Conservation (phyloP, 345 rosid genomes). For the Populus nigra region DNA sequence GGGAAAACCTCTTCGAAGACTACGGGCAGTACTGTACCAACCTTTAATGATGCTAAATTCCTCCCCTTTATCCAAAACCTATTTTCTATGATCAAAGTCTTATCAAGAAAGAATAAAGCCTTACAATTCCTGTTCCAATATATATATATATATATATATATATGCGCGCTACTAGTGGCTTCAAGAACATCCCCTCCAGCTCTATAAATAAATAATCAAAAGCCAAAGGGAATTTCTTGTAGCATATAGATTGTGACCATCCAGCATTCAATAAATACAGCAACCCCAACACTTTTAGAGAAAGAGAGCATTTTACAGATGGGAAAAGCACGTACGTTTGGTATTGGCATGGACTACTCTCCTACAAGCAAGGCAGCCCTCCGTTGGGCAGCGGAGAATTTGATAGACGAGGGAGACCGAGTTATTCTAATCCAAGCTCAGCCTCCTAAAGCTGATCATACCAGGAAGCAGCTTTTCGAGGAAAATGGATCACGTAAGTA, state of each 20-base stretch:
- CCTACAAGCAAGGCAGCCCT: constrained; percentile 47
- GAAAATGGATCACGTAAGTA: constrained; percentile 49
- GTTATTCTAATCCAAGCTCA: constrained; percentile 45
- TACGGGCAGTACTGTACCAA: background rate
- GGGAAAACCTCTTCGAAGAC: background rate
- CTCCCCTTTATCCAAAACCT: background rate
- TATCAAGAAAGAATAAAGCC: too few species aligned
- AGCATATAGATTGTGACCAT: background rate
- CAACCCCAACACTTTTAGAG: background rate
- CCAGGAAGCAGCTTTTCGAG: constrained; percentile 47
- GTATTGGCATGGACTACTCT: constrained; percentile 50
- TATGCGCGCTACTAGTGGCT: background rate
- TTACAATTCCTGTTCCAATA: too few species aligned
- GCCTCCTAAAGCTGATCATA: constrained; percentile 44
- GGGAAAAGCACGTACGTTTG: constrained; percentile 35
- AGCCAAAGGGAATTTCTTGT: background rate
- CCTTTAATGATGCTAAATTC: background rate
- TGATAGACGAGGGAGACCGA: constrained; percentile 25
- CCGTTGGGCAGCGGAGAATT: constrained; percentile 45
- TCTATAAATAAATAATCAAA: background rate
- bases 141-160: too few species aligned
- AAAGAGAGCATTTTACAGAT: constrained; percentile 14
- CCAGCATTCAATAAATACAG: background rate
- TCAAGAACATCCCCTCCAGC: background rate
- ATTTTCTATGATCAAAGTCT: too few species aligned